phyloP scores from a whole-genome alignment of 805 yeast species.

The Suhomyces pyralidae region DNA sequence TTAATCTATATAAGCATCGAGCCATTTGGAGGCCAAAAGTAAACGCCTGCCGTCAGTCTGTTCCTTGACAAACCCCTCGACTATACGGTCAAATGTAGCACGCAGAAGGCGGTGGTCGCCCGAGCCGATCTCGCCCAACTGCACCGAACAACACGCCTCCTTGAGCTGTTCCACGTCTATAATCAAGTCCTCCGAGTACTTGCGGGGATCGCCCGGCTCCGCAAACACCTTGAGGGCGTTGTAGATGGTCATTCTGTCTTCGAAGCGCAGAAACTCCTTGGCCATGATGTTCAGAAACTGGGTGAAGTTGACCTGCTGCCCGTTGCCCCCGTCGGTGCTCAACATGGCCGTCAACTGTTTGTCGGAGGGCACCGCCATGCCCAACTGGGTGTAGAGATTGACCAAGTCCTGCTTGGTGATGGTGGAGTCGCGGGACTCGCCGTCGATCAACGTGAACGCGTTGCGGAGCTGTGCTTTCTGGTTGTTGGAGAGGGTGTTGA shows the following conservation, averaged over 20 bases:
- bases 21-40: constrained; percentile 62
- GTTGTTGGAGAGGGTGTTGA: constrained; percentile 50
- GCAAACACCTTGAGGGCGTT: constrained; percentile 60
- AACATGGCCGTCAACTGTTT: constrained; percentile 52
- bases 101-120: constrained; percentile 41
- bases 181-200: constrained; percentile 32
- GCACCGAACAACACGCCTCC: constrained; percentile 45
- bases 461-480: constrained; percentile 68
- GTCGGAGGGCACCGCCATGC: constrained; percentile 43
- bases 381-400: constrained; percentile 51
- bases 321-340: constrained; percentile 14
- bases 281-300: constrained; percentile 65
- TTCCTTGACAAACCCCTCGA: constrained; percentile 54
- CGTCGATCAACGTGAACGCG: constrained; percentile 77
- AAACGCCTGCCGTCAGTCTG: constrained; percentile 55
- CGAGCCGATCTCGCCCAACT: constrained; percentile 46
- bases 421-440: constrained; percentile 67
- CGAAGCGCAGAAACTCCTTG: constrained; percentile 49
- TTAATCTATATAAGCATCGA: constrained; percentile 48
- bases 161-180: constrained; percentile 50
- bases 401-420: constrained; percentile 56
- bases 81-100: constrained; percentile 47
- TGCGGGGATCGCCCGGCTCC: constrained; percentile 19
- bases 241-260: constrained; percentile 46
- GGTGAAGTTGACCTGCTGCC: constrained; percentile 55